Conservation (phyloP, 1,284 basidiomycete species). For the Entoloma clypeatum region DNA sequence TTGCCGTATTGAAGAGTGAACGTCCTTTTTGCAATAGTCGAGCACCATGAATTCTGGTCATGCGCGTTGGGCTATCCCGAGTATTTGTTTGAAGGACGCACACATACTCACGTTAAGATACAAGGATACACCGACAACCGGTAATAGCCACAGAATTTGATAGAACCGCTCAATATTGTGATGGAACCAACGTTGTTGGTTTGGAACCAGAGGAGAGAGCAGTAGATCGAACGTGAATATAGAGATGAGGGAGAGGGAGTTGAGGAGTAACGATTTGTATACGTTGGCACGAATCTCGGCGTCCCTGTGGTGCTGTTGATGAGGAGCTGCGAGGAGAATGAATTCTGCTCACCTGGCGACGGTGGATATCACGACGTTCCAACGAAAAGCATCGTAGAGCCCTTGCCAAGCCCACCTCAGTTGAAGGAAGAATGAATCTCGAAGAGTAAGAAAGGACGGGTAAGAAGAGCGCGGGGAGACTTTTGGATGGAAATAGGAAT, state of each 20-base stretch:
- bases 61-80: conserved; percentile 1
- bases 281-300: conserved; percentile 68
- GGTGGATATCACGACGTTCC: conserved; percentile 59
- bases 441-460: conserved; percentile 63
- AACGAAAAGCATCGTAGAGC: conserved; percentile 67
- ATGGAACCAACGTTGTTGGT: conserved; percentile 62
- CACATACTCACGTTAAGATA: conserved; percentile 66
- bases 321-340: neutral
- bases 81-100: neutral
- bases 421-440: conserved; percentile 57
- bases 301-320: conserved; percentile 44
- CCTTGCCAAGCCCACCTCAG: conserved; percentile 54
- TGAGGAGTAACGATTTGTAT: conserved; percentile 69
- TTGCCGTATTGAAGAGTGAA: conserved; percentile 65
- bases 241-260: conserved; percentile 62
- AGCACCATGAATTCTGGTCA: conserved; percentile 67
- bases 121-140: conserved; percentile 65
- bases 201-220: conserved; percentile 63
- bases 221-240: conserved; percentile 71
- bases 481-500: conserved; percentile 10
- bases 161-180: conserved; percentile 73
- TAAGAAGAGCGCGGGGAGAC: conserved; percentile 49
- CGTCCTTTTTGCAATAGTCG: conserved; percentile 65
- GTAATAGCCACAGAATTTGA: conserved; percentile 70
- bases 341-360: conserved; percentile 35